These are phyloP conservation scores for Candida smagusa DNA, from an alignment of 1,139 yeast genomes.

Conservation along the genomic window DNA sequence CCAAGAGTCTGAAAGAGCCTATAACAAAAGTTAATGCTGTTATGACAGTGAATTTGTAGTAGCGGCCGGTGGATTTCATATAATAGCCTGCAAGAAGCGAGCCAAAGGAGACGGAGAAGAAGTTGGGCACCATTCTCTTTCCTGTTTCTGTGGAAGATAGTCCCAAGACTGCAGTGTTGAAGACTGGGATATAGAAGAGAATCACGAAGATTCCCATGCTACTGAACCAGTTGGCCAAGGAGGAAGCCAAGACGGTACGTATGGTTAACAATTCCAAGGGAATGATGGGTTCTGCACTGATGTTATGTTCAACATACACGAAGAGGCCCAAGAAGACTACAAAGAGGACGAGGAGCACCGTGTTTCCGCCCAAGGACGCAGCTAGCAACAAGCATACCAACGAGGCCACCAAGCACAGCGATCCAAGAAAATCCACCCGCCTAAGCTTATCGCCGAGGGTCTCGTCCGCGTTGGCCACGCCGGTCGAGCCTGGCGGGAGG, in stretches of 20 bases:
- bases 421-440: conserved; percentile 73
- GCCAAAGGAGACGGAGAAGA: conserved; percentile 66
- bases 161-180: conserved; percentile 54
- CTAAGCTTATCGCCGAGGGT: conserved; percentile 44
- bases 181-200: conserved; percentile 64
- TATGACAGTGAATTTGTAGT: conserved; percentile 47
- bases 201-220: conserved; percentile 55
- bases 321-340: conserved; percentile 27
- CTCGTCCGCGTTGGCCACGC: conserved; percentile 33
- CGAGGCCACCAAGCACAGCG: conserved; percentile 54
- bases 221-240: conserved; percentile 65
- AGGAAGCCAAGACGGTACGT: conserved; percentile 61
- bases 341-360: conserved; percentile 22
- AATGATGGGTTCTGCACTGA: conserved; percentile 65
- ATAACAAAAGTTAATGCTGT: conserved; percentile 44
- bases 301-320: conserved; percentile 50
- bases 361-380: conserved; percentile 66
- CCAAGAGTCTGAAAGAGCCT: conserved; percentile 43
- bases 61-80: conserved; percentile 68
- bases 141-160: conserved; percentile 62
- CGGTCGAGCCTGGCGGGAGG: conserved; percentile 51
- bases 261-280: conserved; percentile 56
- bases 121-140: conserved; percentile 59
- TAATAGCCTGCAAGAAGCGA: conserved; percentile 67
- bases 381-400: conserved; percentile 58